Base-by-base conservation (phyloP, 2,329 filamentous ascomycete genomes). In the Dactylellina sp. region DNA sequence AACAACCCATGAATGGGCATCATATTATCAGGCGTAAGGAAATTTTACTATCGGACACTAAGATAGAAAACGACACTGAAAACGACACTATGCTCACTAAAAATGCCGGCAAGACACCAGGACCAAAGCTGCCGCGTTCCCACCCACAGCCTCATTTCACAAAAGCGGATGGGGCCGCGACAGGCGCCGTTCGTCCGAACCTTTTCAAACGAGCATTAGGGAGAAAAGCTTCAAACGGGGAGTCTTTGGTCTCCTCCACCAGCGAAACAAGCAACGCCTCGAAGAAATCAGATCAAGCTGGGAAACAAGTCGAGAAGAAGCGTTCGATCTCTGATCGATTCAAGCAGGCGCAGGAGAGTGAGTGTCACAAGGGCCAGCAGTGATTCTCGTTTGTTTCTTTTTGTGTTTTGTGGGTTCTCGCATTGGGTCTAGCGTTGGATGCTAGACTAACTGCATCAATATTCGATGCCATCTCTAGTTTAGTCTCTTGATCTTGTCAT, bases 61-160 rank as follows among this genome's bases (percentile, higher is more conserved):
- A 46, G 2, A 18, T n/a, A 3, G 64, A 18, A 22, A 52, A 37
- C 24, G 56, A 42, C 7, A 52, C 12, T 5, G 64, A 18, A 22
- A 52, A 37, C 24, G 56, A 42, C 7, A 52, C n/a, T 16, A 63
- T 57, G 28, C 57, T 44, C 25, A 60, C 49, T 6, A 71, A 63
- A 42, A 63, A 71, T 9, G 65, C 65, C 3, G 65, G 57, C 12
- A 71, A 62, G 50, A 71, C 65, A 9, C 65, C 65, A 25, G 57
- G 53, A 2, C 50, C 25, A 7, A 16, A 11, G 18, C 25, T 5
- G 11, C 22, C 49, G 18, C 49, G 37, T 5, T 24, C 25, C 1
- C 25, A 5, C 25, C 28, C 28, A 1, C 28, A 35, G 14, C 25
- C 52, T 25, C 9, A 60, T 14, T 32, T 37, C n/a, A 1, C 18